phyloP scores from a whole-genome alignment of 2,329 filamentous ascomycete genomes.

The Botrytis byssoidea region DNA sequence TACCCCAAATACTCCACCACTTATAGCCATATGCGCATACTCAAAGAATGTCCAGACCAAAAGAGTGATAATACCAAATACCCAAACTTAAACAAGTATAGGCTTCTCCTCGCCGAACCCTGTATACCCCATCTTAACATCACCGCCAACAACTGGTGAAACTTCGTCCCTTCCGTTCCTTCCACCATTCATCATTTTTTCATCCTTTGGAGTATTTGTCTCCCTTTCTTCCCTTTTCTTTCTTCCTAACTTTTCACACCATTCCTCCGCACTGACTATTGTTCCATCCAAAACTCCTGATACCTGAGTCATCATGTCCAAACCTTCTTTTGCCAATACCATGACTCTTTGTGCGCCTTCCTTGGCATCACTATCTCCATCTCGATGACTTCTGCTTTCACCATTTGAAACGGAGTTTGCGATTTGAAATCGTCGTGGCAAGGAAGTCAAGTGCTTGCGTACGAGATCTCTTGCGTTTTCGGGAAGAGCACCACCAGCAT shows the following conservation, averaged over 20 bases:
- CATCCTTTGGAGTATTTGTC: constrained; percentile 3
- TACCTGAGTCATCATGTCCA: constrained; percentile 94
- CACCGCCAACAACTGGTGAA: neutral
- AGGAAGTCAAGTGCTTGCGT: constrained; percentile 75
- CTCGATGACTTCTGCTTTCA: constrained; percentile 34
- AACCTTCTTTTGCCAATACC: constrained; percentile 81
- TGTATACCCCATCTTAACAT: constrained; percentile 7
- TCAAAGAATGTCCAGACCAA: neutral
- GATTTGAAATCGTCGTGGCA: constrained; percentile 78
- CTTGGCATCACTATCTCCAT: constrained; percentile 45
- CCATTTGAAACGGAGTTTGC: constrained; percentile 55
- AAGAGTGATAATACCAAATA: neutral
- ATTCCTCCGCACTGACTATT: constrained; percentile 84
- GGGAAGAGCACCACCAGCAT: constrained; percentile 86
- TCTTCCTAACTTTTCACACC: constrained; percentile 75
- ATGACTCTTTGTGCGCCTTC: constrained; percentile 74
- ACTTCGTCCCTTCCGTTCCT: neutral
- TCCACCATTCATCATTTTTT: neutral
- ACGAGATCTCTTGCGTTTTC: constrained; percentile 85
- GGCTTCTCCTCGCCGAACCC: neutral
- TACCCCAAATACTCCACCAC: neutral
- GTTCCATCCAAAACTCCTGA: constrained; percentile 85
- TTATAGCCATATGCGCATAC: neutral
- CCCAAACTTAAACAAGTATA: constrained; percentile 1
- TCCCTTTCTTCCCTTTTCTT: constrained; percentile 37